Evolutionary conservation across 2,329 filamentous ascomycete species (phyloP), one percentile per base, ranked within the genome.

Genomic region (Ophiostoma ulmi): DNA sequence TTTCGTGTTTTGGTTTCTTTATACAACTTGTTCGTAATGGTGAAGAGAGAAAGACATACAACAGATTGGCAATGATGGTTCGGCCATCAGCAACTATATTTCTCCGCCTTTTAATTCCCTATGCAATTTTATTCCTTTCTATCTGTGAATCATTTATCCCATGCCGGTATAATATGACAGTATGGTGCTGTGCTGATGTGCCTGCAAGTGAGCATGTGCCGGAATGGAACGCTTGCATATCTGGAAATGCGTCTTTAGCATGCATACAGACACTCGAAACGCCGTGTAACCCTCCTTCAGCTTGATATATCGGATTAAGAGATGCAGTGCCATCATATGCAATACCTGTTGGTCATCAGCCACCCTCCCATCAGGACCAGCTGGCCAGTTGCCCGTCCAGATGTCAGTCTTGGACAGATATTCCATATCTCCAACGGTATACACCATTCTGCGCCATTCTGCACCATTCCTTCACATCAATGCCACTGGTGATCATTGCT

Each of bases 1-100:
- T 69, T 63, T 69, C 67, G 48, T 69, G 26, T 68, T 68, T 58
- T 67, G 38, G 68, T 66, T 48, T 69, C 67, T 68, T 71, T 70
- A 70, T 72, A 72, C 70, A 65, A 64, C 65, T 68, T 70, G 69
- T 68, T 69, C 71, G 71, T 72, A 70, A 70, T 72, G 52, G 66
- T 67, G 55, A 70, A 58, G 66, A 70, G 71, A 72, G 44, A 64
- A 70, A 72, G 69, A 70, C 31, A 70, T 70, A 70, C 66, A 72
- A 70, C 71, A 72, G 71, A 72, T 70, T 72, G 71, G 71, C 66
- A 63, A 26, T 68, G 70, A 38, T 63, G 55, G 44, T 22, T 17
- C 20, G 38, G 48, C 65, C 64, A n/a, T 66, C 63, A 38, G 55
- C 67, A 68, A 26, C 39, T 52, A 48, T 48, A 22, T 64, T 38